A percentile compares a stretch with the other conserved stretches of the same genome.
Conservation (phyloP, 2,329 filamentous ascomycete genomes). For the Paraphaeosphaeria sporulosa region DNA sequence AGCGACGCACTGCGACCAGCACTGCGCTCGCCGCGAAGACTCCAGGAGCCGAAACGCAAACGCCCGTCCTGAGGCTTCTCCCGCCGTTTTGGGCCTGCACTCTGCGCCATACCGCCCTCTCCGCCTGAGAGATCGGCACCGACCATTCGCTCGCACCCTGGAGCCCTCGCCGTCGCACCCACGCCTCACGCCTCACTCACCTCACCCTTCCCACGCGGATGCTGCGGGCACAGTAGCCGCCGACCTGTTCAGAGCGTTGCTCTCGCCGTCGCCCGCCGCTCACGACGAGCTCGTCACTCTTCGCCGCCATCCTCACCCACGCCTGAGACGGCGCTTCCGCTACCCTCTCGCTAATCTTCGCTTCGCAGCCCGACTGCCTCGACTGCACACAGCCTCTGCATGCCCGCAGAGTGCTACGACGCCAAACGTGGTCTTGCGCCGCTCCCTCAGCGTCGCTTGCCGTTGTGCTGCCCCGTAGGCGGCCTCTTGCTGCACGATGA, state of each 20-base stretch:
- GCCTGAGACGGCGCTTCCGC: not conserved
- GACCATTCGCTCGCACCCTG: constrained; percentile 1
- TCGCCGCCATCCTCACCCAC: not conserved
- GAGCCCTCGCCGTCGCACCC: constrained; percentile 1
- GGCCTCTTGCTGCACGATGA: constrained; percentile 35
- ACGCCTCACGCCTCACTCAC: constrained; percentile 15
- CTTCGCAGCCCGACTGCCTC: not conserved
- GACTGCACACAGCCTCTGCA: constrained; percentile 22
- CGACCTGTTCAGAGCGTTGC: not conserved
- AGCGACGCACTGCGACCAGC: constrained; percentile 6
- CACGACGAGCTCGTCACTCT: not conserved
- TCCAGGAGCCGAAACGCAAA: not conserved
- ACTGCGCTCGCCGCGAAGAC: constrained; percentile 7
- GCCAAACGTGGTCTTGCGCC: constrained; percentile 29
- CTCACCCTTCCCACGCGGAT: constrained; percentile 4
- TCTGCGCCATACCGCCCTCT: not conserved
- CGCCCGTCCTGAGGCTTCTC: too few species aligned
- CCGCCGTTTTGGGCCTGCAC: not conserved
- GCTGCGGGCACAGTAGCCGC: constrained; percentile 11
- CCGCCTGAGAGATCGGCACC: constrained; percentile 7
- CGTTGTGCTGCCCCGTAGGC: constrained; percentile 22
- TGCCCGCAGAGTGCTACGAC: constrained; percentile 25
- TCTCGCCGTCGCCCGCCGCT: not conserved
- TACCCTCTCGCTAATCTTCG: not conserved
- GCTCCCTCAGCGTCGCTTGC: constrained; percentile 18